Base-by-base conservation (phyloP, 768 basidiomycete genomes). In the Lentinula raphanica region DNA sequence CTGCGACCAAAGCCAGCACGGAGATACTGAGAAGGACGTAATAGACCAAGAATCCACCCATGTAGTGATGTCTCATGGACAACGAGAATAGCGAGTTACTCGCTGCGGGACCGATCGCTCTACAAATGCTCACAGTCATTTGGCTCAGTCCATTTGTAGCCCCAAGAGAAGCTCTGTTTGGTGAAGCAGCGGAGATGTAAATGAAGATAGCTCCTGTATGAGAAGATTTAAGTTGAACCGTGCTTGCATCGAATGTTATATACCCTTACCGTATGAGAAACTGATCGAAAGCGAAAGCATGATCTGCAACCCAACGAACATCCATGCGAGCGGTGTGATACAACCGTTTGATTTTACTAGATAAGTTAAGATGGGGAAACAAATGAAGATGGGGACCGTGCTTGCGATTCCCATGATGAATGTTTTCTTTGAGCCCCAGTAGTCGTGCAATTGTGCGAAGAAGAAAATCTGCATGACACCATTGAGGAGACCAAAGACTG, bases 391-490 rank as follows among this genome's bases (percentile, higher is more conserved):
- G 4, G 44, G 58, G 5, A 65, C 46, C 13, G 59, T 56, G 29
- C 63, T 49, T 21, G 58, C 60, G 11, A 66, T 58, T 32, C 50
- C 62, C 28, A 51, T 45, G 0, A 61, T 65, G 36, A 63, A 63
- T 42, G 63, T 59, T 13, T 60, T 39, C 29, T 55, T 58, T 12
- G 57, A 38, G 1, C 63, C 66, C 44, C 59, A 61, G 13, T 56
- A 55, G 21, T 62, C 32, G 23, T 39, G 39, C 28, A 59, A 21
- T 25, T 63, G 66, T 23, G 68, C 64, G 39, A 61, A 54, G 58
- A 83, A 71, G 65, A 83, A 80, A 65, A 84, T 82, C 63, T 83
- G 82, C 64, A 83, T 66, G 56, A 81, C 17, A 35, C 79, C 80
- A 60, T 81, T 84, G 54, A 76, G 63, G 15, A 82, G 58, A 8